A percentile compares a stretch with the other conserved stretches of the same genome.
Evolutionary conservation across 768 basidiomycete species (phyloP).

Genomic region (Mycena albidolilacea): DNA sequence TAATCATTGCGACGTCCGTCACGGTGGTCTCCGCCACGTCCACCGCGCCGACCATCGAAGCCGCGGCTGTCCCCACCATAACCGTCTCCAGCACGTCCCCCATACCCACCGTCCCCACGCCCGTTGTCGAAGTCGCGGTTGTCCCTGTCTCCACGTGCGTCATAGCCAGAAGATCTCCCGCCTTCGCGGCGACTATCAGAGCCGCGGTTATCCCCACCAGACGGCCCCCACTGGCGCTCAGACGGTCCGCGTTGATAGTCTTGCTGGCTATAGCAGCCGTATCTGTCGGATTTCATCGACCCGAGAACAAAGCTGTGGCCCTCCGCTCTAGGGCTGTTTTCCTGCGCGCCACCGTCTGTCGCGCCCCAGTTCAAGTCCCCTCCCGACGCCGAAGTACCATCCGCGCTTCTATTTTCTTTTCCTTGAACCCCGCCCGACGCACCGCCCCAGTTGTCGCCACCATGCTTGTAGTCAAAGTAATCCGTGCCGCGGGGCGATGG

Average conservation of each 20-base stretch:
- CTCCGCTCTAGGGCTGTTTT: background rate
- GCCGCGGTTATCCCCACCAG: background rate
- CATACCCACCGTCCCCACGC: conserved; percentile 1
- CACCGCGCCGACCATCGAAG: background rate
- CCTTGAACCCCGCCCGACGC: background rate
- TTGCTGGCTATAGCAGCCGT: background rate
- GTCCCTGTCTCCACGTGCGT: background rate
- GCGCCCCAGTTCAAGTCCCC: background rate
- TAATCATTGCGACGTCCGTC: conserved; percentile 3
- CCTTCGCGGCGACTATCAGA: conserved; percentile 13
- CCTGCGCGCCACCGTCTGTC: too few species aligned
- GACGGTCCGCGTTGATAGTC: conserved; percentile 1
- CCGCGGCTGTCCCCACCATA: background rate
- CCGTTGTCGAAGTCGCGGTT: background rate
- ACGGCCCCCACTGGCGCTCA: conserved; percentile 16
- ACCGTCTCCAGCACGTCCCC: conserved; percentile 1
- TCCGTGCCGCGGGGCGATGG: conserved; percentile 26
- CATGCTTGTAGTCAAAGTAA: conserved; percentile 31
- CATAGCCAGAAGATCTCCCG: background rate
- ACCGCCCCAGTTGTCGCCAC: background rate
- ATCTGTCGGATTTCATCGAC: conserved; percentile 35
- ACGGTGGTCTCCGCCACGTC: conserved; percentile 1
- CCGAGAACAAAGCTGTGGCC: conserved; percentile 33
- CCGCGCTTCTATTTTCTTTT: background rate
- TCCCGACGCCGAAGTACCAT: background rate